A percentile compares a stretch with the other conserved stretches of the same genome.
These are phyloP conservation scores for Dendrobium nobile DNA, from an alignment of 106 monocot species.

Conservation along the genomic window DNA sequence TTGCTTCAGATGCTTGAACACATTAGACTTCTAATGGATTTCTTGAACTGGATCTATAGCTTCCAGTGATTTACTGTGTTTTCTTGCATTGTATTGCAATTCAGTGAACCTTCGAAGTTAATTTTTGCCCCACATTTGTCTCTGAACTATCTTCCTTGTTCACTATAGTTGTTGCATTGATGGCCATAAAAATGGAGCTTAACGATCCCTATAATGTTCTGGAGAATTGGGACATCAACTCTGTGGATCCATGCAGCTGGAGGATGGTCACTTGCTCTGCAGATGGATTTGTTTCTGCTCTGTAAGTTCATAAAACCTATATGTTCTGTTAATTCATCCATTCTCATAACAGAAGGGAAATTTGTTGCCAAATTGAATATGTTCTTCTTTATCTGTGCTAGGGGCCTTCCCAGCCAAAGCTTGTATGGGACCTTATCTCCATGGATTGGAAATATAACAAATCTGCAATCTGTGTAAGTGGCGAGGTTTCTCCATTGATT, in stretches of 20 bases:
- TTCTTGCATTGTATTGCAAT: neutral
- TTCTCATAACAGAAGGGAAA: neutral
- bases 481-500: neutral
- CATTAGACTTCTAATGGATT: neutral
- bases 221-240: constrained; percentile 96
- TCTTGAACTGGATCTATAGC: neutral
- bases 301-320: constrained; percentile 38
- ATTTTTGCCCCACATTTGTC: neutral
- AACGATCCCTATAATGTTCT: constrained; percentile 77
- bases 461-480: constrained; percentile 85
- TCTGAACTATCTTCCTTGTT: constrained; percentile 6
- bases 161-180: constrained; percentile 76
- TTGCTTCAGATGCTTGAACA: neutral
- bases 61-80: neutral
- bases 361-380: neutral
- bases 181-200: constrained; percentile 71
- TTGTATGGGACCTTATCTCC: constrained; percentile 84
- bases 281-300: constrained; percentile 83
- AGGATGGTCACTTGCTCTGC: constrained; percentile 91
- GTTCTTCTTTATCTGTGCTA: constrained; percentile 7
- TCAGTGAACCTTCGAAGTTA: neutral
- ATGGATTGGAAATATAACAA: constrained; percentile 79
- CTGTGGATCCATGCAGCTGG: constrained; percentile 99
- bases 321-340: neutral
- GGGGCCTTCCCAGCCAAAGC: constrained; percentile 84